Conservation (phyloP, 345 rosid genomes). For the Firmiana major region DNA sequence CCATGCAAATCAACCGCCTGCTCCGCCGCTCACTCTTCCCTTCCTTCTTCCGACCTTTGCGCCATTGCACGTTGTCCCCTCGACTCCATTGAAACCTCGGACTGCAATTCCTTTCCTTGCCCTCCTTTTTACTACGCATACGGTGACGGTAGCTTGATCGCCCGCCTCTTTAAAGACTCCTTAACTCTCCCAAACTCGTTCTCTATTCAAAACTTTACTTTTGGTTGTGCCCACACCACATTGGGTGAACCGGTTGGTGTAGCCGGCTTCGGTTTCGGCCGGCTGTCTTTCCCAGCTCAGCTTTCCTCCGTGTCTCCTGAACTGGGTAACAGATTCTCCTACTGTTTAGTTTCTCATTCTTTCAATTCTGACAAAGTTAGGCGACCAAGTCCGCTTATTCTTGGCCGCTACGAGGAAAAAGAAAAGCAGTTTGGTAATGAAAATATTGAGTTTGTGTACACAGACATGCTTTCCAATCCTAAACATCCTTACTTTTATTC, state of each 20-base stretch:
- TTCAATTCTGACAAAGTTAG: slow-evolving; percentile 64
- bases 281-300: slow-evolving; percentile 81
- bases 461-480: slow-evolving; percentile 64
- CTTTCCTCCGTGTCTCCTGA: slow-evolving; percentile 57
- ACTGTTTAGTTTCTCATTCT: slow-evolving; percentile 85
- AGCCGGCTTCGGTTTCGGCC: slow-evolving; percentile 91
- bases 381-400: slow-evolving; percentile 81
- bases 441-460: slow-evolving; percentile 47
- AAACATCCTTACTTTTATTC: slow-evolving; percentile 87
- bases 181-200: slow-evolving; percentile 46
- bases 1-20: slow-evolving; percentile 67
- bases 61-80: slow-evolving; percentile 79
- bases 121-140: slow-evolving; percentile 92
- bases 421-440: slow-evolving; percentile 26
- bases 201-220: slow-evolving; percentile 60
- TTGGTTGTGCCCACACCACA: slow-evolving; percentile 88
- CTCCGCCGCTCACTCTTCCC: slow-evolving; percentile 78
- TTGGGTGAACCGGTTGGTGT: slow-evolving; percentile 96
- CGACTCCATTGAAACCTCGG: slow-evolving; percentile 67
- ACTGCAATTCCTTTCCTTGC: slow-evolving; percentile 63
- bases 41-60: slow-evolving; percentile 70
- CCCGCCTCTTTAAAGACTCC: slow-evolving; percentile 51
- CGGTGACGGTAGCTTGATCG: slow-evolving; percentile 86
- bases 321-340: slow-evolving; percentile 78
- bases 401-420: slow-evolving; percentile 65